These are phyloP conservation scores for Lentinula aciculospora DNA, from an alignment of 768 basidiomycete species.

Conservation along the genomic window DNA sequence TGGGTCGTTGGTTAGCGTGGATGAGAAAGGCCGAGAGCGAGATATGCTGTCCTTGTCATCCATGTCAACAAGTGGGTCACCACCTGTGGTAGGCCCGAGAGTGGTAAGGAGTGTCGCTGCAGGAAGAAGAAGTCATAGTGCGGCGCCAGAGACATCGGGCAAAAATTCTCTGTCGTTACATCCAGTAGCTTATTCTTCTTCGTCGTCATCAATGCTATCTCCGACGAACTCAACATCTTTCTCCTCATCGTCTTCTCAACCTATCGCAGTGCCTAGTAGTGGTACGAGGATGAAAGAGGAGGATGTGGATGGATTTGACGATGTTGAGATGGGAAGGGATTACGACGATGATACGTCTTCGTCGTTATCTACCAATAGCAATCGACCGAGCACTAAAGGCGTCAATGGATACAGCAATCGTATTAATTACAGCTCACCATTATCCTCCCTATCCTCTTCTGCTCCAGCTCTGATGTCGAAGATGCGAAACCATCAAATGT, in stretches of 20 bases:
- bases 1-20: constrained; percentile 34
- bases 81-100: constrained; percentile 35
- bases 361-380: background rate
- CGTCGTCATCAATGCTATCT: constrained; percentile 4
- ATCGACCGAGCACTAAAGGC: background rate
- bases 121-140: constrained; percentile 33
- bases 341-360: constrained; percentile 1
- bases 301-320: background rate
- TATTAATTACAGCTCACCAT: background rate
- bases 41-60: constrained; percentile 9
- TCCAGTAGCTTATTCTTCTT: background rate
- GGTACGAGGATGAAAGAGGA: background rate
- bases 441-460: background rate
- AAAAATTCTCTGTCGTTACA: background rate
- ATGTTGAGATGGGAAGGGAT: background rate
- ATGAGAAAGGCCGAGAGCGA: constrained; percentile 16
- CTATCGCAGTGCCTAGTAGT: constrained; percentile 5
- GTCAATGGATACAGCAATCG: background rate
- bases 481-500: background rate
- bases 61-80: constrained; percentile 12
- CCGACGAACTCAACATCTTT: background rate
- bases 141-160: constrained; percentile 19
- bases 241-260: constrained; percentile 1
- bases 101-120: constrained; percentile 53
- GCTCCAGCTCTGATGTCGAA: background rate